phyloP scores from a whole-genome alignment of 2,329 filamentous ascomycete species.

The Annulohypoxylon truncatum region DNA sequence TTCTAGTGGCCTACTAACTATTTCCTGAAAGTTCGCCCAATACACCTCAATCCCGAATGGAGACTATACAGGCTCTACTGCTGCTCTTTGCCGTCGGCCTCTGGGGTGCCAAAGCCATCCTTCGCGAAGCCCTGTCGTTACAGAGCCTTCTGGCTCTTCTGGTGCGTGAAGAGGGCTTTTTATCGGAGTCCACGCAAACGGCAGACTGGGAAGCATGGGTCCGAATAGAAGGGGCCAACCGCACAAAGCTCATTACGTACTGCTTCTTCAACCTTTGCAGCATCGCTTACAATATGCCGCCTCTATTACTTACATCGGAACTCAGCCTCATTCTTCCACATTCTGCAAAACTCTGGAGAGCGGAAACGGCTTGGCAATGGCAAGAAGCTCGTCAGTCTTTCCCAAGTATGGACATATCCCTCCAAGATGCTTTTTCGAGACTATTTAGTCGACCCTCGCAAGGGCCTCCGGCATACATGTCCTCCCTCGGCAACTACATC shows the following conservation, averaged over 20 bases:
- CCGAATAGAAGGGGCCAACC: slow-evolving; percentile 65
- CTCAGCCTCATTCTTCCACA: slow-evolving; percentile 67
- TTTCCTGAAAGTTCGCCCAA: slow-evolving; percentile 63
- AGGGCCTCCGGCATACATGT: slow-evolving; percentile 62
- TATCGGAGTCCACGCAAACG: slow-evolving; percentile 60
- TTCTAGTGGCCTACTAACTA: slow-evolving; percentile 12
- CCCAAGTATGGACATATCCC: slow-evolving; percentile 62
- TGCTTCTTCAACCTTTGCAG: slow-evolving; percentile 73
- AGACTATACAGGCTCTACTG: slow-evolving; percentile 73
- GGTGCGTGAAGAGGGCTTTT: slow-evolving; percentile 68
- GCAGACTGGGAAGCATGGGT: slow-evolving; percentile 71
- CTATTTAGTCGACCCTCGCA: slow-evolving; percentile 65
- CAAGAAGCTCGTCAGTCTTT: slow-evolving; percentile 66
- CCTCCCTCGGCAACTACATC: slow-evolving; percentile 75
- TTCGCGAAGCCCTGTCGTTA: slow-evolving; percentile 69
- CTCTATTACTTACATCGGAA: slow-evolving; percentile 68
- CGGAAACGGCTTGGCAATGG: slow-evolving; percentile 70
- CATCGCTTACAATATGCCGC: slow-evolving; percentile 70
- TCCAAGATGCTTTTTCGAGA: slow-evolving; percentile 68
- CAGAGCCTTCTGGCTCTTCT: slow-evolving; percentile 69
- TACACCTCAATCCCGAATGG: slow-evolving; percentile 68
- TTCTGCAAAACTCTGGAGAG: slow-evolving; percentile 67
- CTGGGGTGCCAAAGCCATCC: slow-evolving; percentile 70
- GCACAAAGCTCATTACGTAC: slow-evolving; percentile 70
- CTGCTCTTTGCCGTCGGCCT: slow-evolving; percentile 70